A percentile compares a stretch with the other conserved stretches of the same genome.
Evolutionary conservation across 23 red algal species (phyloP).

Genomic region (Cyanidioschyzon merolae): DNA sequence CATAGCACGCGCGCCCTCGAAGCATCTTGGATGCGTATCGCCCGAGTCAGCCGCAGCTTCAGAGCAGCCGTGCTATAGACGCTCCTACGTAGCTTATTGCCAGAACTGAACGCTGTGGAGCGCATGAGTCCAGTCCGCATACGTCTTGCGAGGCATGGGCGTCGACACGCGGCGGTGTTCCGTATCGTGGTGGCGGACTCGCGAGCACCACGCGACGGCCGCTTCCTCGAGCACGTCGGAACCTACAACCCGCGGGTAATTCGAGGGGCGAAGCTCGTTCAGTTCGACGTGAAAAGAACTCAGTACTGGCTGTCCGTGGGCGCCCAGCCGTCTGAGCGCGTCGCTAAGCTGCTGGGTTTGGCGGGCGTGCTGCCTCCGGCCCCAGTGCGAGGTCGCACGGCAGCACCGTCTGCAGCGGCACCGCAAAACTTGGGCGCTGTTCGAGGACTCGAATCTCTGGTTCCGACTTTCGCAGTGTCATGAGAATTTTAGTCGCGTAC

Average conservation of each 20-base stretch:
- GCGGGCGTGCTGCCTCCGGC: conserved; percentile 1
- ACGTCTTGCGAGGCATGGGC: conserved; percentile 59
- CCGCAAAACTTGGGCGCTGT: not conserved
- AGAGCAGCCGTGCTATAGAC: too few relatives aligned
- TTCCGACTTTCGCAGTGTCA: too few relatives aligned
- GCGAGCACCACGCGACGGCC: conserved; percentile 54
- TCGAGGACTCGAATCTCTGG: not conserved
- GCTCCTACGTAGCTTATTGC: too few relatives aligned
- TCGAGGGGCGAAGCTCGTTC: conserved; percentile 47
- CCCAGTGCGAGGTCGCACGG: not conserved
- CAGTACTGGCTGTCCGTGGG: conserved; percentile 73
- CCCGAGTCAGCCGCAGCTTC: too few relatives aligned
- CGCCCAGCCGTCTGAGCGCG: conserved; percentile 48
- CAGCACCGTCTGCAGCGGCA: not conserved
- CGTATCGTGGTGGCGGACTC: conserved; percentile 67
- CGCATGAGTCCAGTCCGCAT: conserved; percentile 38
- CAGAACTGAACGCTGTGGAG: too few relatives aligned
- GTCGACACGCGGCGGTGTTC: conserved; percentile 63
- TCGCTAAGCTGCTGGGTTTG: conserved; percentile 8
- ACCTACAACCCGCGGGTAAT: conserved; percentile 53
- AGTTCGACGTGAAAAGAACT: conserved; percentile 54
- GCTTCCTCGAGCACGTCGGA: conserved; percentile 57
- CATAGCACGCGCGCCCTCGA: too few relatives aligned
- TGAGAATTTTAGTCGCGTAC: too few relatives aligned
- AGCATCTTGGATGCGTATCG: too few relatives aligned